Conservation (phyloP, 2,329 filamentous ascomycete genomes). For the Chaetomium olivaceum region DNA sequence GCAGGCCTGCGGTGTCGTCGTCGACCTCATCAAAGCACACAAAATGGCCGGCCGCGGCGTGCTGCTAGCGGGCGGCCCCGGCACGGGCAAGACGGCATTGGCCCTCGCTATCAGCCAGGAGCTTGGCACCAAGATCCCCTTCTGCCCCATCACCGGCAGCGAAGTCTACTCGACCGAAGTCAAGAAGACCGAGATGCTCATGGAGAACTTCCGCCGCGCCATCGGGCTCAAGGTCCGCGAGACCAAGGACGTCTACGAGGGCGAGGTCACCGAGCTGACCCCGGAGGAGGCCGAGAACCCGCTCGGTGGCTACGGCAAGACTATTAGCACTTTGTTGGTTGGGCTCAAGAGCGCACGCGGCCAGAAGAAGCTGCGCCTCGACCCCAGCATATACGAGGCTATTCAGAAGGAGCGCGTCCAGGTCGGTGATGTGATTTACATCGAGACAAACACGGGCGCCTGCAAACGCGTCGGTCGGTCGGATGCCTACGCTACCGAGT, state of each 20-base stretch:
- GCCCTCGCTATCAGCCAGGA: conserved; percentile 96
- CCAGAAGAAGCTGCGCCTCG: conserved; percentile 94
- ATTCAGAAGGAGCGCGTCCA: conserved; percentile 98
- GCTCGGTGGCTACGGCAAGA: conserved; percentile 93
- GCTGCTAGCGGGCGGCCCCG: conserved; percentile 88
- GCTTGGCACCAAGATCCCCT: conserved; percentile 95
- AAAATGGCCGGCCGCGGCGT: conserved; percentile 98
- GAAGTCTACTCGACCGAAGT: conserved; percentile 98
- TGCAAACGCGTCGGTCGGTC: conserved; percentile 96
- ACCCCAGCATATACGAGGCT: conserved; percentile 98
- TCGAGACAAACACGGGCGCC: conserved; percentile 97
- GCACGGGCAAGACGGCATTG: conserved; percentile 95
- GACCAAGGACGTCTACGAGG: conserved; percentile 99
- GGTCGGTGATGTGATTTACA: conserved; percentile 97
- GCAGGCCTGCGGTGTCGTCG: conserved; percentile 90
- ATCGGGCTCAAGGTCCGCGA: conserved; percentile 97
- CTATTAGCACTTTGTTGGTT: conserved; percentile 92
- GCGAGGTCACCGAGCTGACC: conserved; percentile 95
- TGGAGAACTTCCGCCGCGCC: conserved; percentile 98
- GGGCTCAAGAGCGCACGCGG: conserved; percentile 93
- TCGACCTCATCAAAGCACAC: conserved; percentile 92
- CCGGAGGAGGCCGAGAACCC: conserved; percentile 98
- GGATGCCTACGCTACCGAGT: conserved; percentile 96
- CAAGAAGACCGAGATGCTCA: conserved; percentile 98
- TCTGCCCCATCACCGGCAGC: conserved; percentile 96